Evolutionary conservation across 1,139 yeast species (phyloP), one percentile per base, ranked within the genome.

Genomic region (Hemisphaericaspora xylanilytica): DNA sequence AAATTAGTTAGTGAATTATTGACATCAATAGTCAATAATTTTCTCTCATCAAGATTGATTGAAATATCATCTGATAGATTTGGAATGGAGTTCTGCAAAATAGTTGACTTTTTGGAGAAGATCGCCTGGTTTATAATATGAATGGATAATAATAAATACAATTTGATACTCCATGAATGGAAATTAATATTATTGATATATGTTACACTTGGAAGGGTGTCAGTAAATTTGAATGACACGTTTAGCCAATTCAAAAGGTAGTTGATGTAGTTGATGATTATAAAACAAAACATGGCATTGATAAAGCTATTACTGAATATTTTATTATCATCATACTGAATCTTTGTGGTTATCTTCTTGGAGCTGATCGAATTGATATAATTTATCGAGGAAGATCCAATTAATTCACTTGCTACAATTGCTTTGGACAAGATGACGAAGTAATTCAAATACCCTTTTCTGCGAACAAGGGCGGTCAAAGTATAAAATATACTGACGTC

Each of bases 371-470:
- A 45, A 20, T 46, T 47, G 21, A 44, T 45, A 35, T 45, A 47
- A 27, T 49, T 49, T 14, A 52, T 43, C 6, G 50, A 45, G 6
- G 53, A 46, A 6, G 73, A 55, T 2, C 81, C 80, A 11, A 75
- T 69, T 35, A 77, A 52, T 37, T 70, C 75, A 31, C 76, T 63
- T 1, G 81, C 70, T n/a, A 77, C 58, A 22, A 75, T 65, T 3
- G 80, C 67, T 48, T 75, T 74, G 9, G 80, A 71, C 38, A 77
- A 58, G 11, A 75, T 50, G 18, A 67, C 65, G 20, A 73, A 51
- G 49, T 71, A 71, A 33, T 65, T 65, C 36, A 70, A 56, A 38
- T 65, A 51, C 14, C 58, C 55, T 15, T 43, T 41, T 32, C 53
- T 53, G 22, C 73, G 74, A 18, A 65, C 55, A 2, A 65, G 40